A percentile compares a stretch with the other conserved stretches of the same genome.
Evolutionary conservation across 2,329 filamentous ascomycete species (phyloP).

Genomic region (Xylariales sp.): DNA sequence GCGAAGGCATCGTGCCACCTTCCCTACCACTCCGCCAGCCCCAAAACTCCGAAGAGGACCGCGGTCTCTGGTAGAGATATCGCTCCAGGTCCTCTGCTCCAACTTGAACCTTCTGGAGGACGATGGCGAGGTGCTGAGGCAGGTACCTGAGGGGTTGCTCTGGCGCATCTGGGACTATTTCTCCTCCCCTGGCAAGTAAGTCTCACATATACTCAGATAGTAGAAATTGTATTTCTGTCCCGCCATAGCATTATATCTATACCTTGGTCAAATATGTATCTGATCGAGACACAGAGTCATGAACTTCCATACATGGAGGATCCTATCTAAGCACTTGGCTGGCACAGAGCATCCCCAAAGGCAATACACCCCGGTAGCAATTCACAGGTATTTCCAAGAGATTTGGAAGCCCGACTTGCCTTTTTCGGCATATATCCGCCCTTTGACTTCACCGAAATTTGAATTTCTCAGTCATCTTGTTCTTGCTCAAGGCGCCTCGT

Average conservation of each 20-base stretch:
- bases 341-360: background rate
- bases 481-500: slow-evolving; percentile 11
- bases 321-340: background rate
- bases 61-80: slow-evolving; percentile 1
- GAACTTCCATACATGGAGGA: slow-evolving; percentile 4
- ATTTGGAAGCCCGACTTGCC: slow-evolving; percentile 1
- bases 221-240: too few relatives aligned
- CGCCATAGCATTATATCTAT: background rate
- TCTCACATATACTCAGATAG: background rate
- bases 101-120: slow-evolving; percentile 2
- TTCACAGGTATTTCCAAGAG: background rate
- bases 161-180: slow-evolving; percentile 2
- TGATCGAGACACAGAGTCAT: background rate
- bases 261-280: background rate
- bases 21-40: background rate
- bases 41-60: background rate
- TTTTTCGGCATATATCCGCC: slow-evolving; percentile 31
- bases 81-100: background rate
- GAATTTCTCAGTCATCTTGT: slow-evolving; percentile 24
- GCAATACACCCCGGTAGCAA: background rate
- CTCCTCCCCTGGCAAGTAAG: background rate
- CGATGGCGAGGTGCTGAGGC: background rate
- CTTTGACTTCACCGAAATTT: slow-evolving; percentile 28
- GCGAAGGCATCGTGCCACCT: background rate
- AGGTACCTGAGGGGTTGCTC: background rate